Conservation (phyloP, 306 rosid genomes). For the Cucurbita argyrosperma region DNA sequence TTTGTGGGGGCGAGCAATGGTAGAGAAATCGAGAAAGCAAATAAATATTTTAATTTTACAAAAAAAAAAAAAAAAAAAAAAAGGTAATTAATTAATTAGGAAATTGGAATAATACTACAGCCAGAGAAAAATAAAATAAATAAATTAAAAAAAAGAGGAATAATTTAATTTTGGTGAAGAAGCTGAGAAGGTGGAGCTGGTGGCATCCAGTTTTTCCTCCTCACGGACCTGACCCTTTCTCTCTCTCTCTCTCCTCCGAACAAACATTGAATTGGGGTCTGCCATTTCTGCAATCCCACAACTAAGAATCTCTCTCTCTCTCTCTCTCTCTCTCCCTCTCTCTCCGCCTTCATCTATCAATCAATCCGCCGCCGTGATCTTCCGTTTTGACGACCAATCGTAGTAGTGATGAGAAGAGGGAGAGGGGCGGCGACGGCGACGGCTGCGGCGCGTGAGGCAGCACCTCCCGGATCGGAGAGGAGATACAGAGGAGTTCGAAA, state of each 20-base stretch:
- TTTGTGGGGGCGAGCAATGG: conserved; percentile 22
- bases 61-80: neutral
- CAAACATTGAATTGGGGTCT: neutral
- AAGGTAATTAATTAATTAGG: neutral
- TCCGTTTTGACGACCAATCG: neutral
- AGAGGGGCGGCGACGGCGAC: conserved; percentile 19
- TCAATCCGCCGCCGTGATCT: too few relatives aligned
- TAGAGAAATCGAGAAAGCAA: conserved; percentile 22
- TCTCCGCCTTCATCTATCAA: too few relatives aligned
- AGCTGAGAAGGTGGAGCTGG: conserved; percentile 39
- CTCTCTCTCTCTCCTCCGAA: neutral
- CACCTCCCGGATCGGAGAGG: conserved; percentile 27
- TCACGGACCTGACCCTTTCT: conserved; percentile 11
- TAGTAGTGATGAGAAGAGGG: conserved; percentile 34
- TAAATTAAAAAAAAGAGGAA: neutral
- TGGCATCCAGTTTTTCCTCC: conserved; percentile 25
- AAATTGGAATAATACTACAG: conserved; percentile 12
- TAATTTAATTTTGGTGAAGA: conserved; percentile 16
- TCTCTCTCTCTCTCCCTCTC: neutral
- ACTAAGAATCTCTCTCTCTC: neutral
- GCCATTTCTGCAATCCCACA: neutral
- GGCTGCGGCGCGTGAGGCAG: neutral
- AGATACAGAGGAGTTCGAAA: conserved; percentile 65
- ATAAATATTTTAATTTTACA: too few relatives aligned
- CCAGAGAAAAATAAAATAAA: conserved; percentile 16